A percentile compares a stretch with the other conserved stretches of the same genome.
Conservation (phyloP, 1,139 yeast genomes). For the Torulaspora pretoriensis region DNA sequence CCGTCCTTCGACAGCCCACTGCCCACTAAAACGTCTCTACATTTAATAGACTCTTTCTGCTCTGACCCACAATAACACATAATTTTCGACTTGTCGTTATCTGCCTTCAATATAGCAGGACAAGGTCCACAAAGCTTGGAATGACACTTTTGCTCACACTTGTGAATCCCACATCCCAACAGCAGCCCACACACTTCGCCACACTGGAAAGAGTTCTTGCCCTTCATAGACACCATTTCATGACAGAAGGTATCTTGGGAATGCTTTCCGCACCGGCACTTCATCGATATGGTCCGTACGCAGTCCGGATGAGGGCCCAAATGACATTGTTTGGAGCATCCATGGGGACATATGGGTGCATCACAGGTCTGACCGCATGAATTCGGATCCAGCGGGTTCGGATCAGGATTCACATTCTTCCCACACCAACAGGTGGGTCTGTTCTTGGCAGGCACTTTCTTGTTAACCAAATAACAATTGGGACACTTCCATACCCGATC, state of each 20-base stretch:
- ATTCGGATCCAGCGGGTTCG: slow-evolving; percentile 64
- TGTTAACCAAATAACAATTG: slow-evolving; percentile 60
- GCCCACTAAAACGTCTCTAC: slow-evolving; percentile 44
- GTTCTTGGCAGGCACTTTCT: slow-evolving; percentile 54
- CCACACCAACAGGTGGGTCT: slow-evolving; percentile 83
- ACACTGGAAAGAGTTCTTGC: slow-evolving; percentile 47
- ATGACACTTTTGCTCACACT: slow-evolving; percentile 59
- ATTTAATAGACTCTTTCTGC: slow-evolving; percentile 42
- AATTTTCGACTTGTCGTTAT: slow-evolving; percentile 25
- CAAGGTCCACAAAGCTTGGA: slow-evolving; percentile 79
- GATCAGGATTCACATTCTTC: slow-evolving; percentile 60
- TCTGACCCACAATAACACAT: slow-evolving; percentile 72
- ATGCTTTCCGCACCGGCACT: slow-evolving; percentile 72
- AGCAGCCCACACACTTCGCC: slow-evolving; percentile 53
- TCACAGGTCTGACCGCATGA: slow-evolving; percentile 85
- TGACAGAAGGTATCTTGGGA: slow-evolving; percentile 64
- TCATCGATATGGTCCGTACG: slow-evolving; percentile 68
- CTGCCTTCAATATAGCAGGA: slow-evolving; percentile 36
- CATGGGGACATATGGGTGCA: slow-evolving; percentile 57
- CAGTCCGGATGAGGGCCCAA: slow-evolving; percentile 88
- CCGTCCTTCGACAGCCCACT: slow-evolving; percentile 25
- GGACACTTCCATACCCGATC: slow-evolving; percentile 80
- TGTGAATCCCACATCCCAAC: slow-evolving; percentile 70
- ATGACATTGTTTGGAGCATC: slow-evolving; percentile 74
- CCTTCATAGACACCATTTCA: slow-evolving; percentile 63